Percentiles rank a stretch among this genome's conserved stretches.
phyloP scores from a whole-genome alignment of 2,329 filamentous ascomycete genomes.

The Pseudohalonectria lignicola region DNA sequence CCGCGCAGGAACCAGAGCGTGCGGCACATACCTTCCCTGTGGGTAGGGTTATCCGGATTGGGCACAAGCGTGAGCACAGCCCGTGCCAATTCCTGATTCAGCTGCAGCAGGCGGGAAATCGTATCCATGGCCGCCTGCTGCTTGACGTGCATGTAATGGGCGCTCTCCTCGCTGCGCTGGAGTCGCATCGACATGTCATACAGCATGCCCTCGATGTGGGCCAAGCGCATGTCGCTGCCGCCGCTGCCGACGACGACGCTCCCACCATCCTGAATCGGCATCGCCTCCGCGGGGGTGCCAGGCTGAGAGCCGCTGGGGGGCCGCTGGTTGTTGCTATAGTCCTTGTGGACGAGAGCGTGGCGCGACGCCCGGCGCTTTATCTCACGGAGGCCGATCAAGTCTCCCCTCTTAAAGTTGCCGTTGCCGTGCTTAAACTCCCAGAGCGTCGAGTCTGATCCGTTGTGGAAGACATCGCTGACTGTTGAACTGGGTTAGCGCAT shows the following conservation, averaged over 20 bases:
- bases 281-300: constrained; percentile 73
- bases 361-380: constrained; percentile 92
- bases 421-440: constrained; percentile 99
- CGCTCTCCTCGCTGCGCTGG: constrained; percentile 72
- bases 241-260: too few species aligned
- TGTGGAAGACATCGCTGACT: constrained; percentile 99
- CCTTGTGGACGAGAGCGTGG: constrained; percentile 85
- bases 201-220: constrained; percentile 67
- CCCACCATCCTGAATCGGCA: constrained; percentile 57
- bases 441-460: constrained; percentile 80
- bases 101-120: constrained; percentile 57
- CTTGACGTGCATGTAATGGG: constrained; percentile 67
- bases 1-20: too few species aligned
- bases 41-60: constrained; percentile 62
- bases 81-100: constrained; percentile 76
- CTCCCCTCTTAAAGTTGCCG: constrained; percentile 91
- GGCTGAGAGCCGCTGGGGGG: constrained; percentile 67
- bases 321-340: constrained; percentile 71
- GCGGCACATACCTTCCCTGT: constrained; percentile 64
- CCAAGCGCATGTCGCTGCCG: constrained; percentile 59
- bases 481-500: too few species aligned
- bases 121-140: constrained; percentile 76
- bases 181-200: constrained; percentile 72
- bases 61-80: constrained; percentile 64
- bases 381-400: constrained; percentile 80